phyloP scores from a whole-genome alignment of 768 basidiomycete species.

The Podaxis sp. region DNA sequence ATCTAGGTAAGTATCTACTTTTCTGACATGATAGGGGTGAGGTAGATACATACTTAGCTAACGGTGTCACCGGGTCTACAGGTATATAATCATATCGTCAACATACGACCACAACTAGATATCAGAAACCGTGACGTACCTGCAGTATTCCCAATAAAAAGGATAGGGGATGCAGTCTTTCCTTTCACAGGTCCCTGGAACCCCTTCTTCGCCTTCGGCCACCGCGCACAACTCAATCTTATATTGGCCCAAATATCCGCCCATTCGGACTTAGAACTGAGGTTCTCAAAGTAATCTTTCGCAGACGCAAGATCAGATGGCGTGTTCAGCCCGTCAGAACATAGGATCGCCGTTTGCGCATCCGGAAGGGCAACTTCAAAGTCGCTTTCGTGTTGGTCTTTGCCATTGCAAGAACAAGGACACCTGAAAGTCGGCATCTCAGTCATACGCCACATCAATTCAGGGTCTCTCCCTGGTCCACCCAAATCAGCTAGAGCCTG shows the following conservation, averaged over 20 bases:
- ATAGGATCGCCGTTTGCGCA: slow-evolving; percentile 24
- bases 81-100: not conserved
- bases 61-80: slow-evolving; percentile 31
- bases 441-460: slow-evolving; percentile 22
- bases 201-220: slow-evolving; percentile 14
- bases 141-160: slow-evolving; percentile 40
- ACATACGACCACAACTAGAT: not conserved
- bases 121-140: slow-evolving; percentile 21
- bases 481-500: slow-evolving; percentile 33
- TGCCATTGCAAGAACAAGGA: slow-evolving; percentile 14
- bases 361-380: slow-evolving; percentile 16
- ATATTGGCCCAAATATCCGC: slow-evolving; percentile 30
- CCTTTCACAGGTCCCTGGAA: slow-evolving; percentile 32
- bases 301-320: slow-evolving; percentile 26
- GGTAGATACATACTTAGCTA: slow-evolving; percentile 21
- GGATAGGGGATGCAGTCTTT: slow-evolving; percentile 38
- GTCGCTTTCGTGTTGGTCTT: slow-evolving; percentile 18
- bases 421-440: slow-evolving; percentile 27
- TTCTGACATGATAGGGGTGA: not conserved
- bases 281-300: slow-evolving; percentile 25
- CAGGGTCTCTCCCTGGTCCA: slow-evolving; percentile 25
- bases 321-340: slow-evolving; percentile 34
- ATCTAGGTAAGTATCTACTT: not conserved
- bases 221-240: slow-evolving; percentile 16
- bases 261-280: slow-evolving; percentile 27